Percentiles rank a stretch among this genome's conserved stretches.
phyloP scores from a whole-genome alignment of 768 basidiomycete species.

The Suillus spraguei region DNA sequence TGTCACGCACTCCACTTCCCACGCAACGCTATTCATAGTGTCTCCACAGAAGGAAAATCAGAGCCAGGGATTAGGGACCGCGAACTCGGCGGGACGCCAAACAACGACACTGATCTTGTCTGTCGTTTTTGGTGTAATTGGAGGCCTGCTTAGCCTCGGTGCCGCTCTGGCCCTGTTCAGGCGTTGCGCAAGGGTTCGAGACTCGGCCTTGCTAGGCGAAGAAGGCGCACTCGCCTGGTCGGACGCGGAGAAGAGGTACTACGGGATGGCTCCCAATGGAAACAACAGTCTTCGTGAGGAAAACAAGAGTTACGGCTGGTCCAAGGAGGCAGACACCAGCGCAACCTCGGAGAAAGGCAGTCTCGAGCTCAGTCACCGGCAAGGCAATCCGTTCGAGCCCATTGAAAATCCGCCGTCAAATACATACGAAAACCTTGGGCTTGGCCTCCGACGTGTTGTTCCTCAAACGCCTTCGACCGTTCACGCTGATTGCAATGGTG shows the following conservation, averaged over 20 bases:
- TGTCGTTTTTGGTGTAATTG: constrained; percentile 63
- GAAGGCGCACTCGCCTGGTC: constrained; percentile 60
- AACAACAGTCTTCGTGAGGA: constrained; percentile 14
- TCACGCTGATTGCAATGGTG: constrained; percentile 43
- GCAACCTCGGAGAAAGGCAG: constrained; percentile 34
- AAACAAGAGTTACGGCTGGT: constrained; percentile 34
- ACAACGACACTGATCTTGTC: constrained; percentile 59
- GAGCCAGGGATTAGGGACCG: constrained; percentile 30
- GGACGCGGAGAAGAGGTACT: constrained; percentile 70
- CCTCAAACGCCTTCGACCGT: constrained; percentile 41
- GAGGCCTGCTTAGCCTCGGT: constrained; percentile 57
- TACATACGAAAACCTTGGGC: constrained; percentile 32
- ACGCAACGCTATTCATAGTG: constrained; percentile 56
- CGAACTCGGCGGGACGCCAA: constrained; percentile 46
- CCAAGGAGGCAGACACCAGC: constrained; percentile 29
- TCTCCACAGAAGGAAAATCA: constrained; percentile 44
- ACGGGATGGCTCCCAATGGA: constrained; percentile 45
- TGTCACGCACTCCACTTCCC: constrained; percentile 70
- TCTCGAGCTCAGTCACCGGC: constrained; percentile 25
- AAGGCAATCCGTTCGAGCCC: constrained; percentile 20
- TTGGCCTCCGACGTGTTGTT: constrained; percentile 52
- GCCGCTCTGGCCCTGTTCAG: constrained; percentile 57
- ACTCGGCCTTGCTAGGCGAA: constrained; percentile 61
- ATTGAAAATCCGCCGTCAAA: constrained; percentile 21
- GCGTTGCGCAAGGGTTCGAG: constrained; percentile 57